Conservation (phyloP, 2,329 filamentous ascomycete species). For the Tricladium varicosporioides region DNA sequence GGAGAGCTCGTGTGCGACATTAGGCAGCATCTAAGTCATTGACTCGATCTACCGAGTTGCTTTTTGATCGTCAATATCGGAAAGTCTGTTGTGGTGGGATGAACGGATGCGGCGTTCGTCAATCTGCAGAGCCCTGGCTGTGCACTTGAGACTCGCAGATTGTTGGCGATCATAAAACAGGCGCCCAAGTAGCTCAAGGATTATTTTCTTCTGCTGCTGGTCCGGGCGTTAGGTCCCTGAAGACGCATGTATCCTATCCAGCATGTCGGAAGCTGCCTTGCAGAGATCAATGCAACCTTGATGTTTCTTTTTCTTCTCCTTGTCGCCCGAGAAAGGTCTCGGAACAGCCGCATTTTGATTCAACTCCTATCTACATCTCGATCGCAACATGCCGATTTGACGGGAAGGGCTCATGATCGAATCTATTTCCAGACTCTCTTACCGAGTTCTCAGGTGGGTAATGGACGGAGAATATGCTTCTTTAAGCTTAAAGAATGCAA, state of each 20-base stretch:
- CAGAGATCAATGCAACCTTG: conserved; percentile 4
- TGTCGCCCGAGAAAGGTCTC: not conserved
- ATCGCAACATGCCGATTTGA: no score
- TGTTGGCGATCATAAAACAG: conserved; percentile 2
- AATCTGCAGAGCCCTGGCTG: conserved; percentile 7
- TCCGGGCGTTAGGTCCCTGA: conserved; percentile 10
- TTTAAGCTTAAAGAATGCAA: no score
- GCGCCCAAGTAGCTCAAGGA: not conserved
- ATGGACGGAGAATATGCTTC: no score
- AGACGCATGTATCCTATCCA: conserved; percentile 13
- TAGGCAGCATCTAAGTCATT: conserved; percentile 12
- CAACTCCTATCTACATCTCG: no score
- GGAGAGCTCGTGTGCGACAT: conserved; percentile 10
- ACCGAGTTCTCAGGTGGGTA: no score
- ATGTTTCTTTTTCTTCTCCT: not conserved
- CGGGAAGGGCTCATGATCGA: no score
- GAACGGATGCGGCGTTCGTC: conserved; percentile 11
- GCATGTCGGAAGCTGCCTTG: conserved; percentile 20
- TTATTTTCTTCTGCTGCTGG: conserved; percentile 10
- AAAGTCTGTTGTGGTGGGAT: not conserved
- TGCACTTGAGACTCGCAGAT: not conserved
- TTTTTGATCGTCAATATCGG: not conserved
- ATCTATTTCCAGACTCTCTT: no score
- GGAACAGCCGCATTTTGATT: not conserved
- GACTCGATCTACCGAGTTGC: not conserved